Base-by-base conservation (phyloP, 1,139 yeast species). In the Yamadazyma mexicana region DNA sequence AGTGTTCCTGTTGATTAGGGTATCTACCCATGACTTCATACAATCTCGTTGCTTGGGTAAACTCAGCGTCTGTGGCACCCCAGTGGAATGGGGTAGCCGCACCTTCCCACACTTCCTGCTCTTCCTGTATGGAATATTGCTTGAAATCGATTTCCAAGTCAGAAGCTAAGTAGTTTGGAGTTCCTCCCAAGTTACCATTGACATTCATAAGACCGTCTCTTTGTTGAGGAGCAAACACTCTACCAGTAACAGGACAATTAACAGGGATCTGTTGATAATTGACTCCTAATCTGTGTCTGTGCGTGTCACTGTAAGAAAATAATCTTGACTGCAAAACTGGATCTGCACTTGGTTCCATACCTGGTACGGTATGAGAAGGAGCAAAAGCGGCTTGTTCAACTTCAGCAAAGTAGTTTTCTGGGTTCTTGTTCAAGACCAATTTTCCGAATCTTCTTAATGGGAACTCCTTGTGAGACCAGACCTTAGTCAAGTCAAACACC, bases 61-160 rank as follows among this genome's bases (percentile, higher is more conserved):
- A 74, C 61, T 88, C 96, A 42, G 75, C 83, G 43, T 81, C 84
- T 26, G 75, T 74, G 39, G 77, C 79, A 44, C 75, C 73, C 96
- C 96, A 89, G 71, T 87, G 94, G 81, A 80, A 86, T 50, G 88
- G 87, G 47, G 81, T 69, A 39, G 95, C 96, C 47, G 92, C 83
- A 43, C 97, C 97, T 43, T 74, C 68, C 91, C 96, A 89, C 46
- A 78, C 76, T 67, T 91, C 97, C 64, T 88, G 96, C 47, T 78
- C 79, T 58, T 76, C 75, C 61, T 74, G 79, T 38, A 66, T 52
- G 35, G 59, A 51, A 52, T 53, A 64, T 46, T 59, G 52, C 55
- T 58, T 64, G 62, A 80, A 77, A 51, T 73, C 70, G 51, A 79
- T 48, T 41, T 84, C 81, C 67, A 73, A 63, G 52, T 68, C 63